A percentile compares a stretch with the other conserved stretches of the same genome.
These are phyloP conservation scores for Ganoderma lucidum DNA, from an alignment of 1,284 basidiomycete species.

Conservation along the genomic window DNA sequence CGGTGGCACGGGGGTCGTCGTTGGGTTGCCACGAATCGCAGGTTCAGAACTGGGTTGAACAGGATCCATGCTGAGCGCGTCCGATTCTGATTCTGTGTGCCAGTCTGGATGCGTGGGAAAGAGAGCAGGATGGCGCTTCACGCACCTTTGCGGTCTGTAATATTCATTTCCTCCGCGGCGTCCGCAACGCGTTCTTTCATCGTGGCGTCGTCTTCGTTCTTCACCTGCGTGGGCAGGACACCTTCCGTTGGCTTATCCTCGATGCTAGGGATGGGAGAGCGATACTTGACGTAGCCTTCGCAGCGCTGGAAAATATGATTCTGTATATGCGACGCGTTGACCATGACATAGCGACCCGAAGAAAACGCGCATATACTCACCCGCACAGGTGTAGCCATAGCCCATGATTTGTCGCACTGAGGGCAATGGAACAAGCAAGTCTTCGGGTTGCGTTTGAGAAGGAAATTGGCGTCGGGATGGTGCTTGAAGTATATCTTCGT, in stretches of 20 bases:
- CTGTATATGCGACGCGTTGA: slow-evolving; percentile 3
- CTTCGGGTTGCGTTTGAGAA: slow-evolving; percentile 22
- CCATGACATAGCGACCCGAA: no score
- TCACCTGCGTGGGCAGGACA: neutral
- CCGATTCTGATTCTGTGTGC: neutral
- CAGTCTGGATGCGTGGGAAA: neutral
- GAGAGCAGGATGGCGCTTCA: neutral
- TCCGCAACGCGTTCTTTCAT: neutral
- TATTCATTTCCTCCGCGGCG: neutral
- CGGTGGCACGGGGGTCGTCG: slow-evolving; percentile 1
- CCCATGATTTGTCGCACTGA: slow-evolving; percentile 22
- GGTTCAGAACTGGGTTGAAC: neutral
- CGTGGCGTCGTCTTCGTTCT: neutral
- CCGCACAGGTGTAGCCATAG: slow-evolving; percentile 24
- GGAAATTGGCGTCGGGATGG: slow-evolving; percentile 19
- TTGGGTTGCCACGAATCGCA: neutral
- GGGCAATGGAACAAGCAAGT: slow-evolving; percentile 29
- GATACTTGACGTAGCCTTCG: slow-evolving; percentile 26
- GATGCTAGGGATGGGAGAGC: neutral
- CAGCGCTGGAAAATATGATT: slow-evolving; percentile 23
- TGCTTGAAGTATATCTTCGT: slow-evolving; percentile 25
- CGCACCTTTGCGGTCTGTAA: neutral
- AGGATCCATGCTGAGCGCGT: neutral
- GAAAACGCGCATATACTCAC: slow-evolving; percentile 20
- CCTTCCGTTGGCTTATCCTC: neutral